phyloP scores from a whole-genome alignment of 495 filamentous ascomycete species.

The Beverwykella pulmonaria region DNA sequence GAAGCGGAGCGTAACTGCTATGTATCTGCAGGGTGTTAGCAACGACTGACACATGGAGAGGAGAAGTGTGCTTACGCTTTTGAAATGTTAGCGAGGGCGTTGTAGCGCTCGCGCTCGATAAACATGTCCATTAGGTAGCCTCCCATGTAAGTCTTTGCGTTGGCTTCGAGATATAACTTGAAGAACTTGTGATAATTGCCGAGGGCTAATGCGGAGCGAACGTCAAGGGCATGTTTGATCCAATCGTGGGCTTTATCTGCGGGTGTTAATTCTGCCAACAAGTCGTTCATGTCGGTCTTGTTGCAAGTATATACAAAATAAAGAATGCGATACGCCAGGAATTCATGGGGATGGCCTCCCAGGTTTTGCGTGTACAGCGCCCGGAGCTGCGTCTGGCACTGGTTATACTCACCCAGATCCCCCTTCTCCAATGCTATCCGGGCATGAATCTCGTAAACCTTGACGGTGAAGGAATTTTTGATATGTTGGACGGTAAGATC shows the following conservation, averaged over 20 bases:
- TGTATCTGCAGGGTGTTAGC: conserved; percentile 67
- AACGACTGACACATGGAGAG: conserved; percentile 38
- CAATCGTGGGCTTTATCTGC: conserved; percentile 83
- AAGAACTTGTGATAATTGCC: conserved; percentile 98
- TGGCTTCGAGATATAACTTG: conserved; percentile 87
- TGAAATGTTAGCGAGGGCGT: conserved; percentile 86
- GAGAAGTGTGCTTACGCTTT: conserved; percentile 77
- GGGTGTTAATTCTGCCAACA: conserved; percentile 94
- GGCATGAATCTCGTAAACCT: conserved; percentile 96
- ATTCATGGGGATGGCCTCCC: conserved; percentile 89
- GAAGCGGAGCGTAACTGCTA: conserved; percentile 85
- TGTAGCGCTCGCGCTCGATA: conserved; percentile 86
- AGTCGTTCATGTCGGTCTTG: conserved; percentile 95
- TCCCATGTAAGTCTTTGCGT: conserved; percentile 76
- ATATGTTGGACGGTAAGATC: conserved; percentile 98
- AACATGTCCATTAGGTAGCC: conserved; percentile 99
- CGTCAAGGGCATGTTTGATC: conserved; percentile 88
- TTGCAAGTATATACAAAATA: conserved; percentile 99
- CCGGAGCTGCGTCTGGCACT: conserved; percentile 97
- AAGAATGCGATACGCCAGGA: conserved; percentile 99
- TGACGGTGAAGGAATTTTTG: conserved; percentile 91
- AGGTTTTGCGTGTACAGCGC: conserved; percentile 83
- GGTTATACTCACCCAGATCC: conserved; percentile 99
- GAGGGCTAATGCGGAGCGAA: conserved; percentile 86
- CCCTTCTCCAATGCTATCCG: conserved; percentile 97